A percentile compares a stretch with the other conserved stretches of the same genome.
phyloP scores from a whole-genome alignment of 257 asterid genomes.

The Galeopsis tetrahit region DNA sequence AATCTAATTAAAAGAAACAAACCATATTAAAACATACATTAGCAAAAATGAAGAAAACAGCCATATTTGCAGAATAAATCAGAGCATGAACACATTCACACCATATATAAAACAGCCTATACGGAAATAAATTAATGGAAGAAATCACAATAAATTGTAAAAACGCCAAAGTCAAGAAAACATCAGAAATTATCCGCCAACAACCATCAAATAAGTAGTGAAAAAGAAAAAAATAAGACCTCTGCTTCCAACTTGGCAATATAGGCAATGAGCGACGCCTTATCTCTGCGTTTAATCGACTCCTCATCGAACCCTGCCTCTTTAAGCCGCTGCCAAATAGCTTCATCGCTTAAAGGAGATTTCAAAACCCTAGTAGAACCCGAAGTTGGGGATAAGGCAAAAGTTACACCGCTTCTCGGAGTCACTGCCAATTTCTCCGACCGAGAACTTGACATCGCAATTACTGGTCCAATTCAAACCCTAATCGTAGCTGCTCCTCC shows the following conservation, averaged over 20 bases:
- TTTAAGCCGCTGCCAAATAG: slow-evolving; percentile 76
- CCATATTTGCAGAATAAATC: slow-evolving; percentile 14
- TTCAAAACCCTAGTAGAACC: slow-evolving; percentile 61
- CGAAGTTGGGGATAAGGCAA: slow-evolving; percentile 47
- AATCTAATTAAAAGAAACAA: slow-evolving; percentile 44
- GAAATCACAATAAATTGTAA: slow-evolving; percentile 16
- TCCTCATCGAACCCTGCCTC: slow-evolving; percentile 97
- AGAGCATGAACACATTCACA: background rate
- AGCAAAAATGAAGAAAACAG: background rate
- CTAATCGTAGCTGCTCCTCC: slow-evolving; percentile 23
- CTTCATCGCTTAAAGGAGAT: slow-evolving; percentile 77
- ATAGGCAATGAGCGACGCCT: slow-evolving; percentile 86
- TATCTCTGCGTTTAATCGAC: slow-evolving; percentile 87
- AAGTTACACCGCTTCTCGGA: slow-evolving; percentile 50
- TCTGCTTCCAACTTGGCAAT: slow-evolving; percentile 89
- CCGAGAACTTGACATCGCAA: slow-evolving; percentile 57
- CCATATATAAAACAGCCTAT: slow-evolving; percentile 24
- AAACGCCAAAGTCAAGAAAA: slow-evolving; percentile 18
- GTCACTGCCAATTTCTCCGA: slow-evolving; percentile 59
- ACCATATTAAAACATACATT: slow-evolving; percentile 27
- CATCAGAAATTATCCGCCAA: slow-evolving; percentile 8
- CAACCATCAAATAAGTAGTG: slow-evolving; percentile 15
- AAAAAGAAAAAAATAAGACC: slow-evolving; percentile 45
- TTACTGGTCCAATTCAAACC: slow-evolving; percentile 28
- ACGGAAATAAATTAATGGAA: slow-evolving; percentile 30